phyloP scores from a whole-genome alignment of 148 eudicot species.

The Pouteria glomerata region DNA sequence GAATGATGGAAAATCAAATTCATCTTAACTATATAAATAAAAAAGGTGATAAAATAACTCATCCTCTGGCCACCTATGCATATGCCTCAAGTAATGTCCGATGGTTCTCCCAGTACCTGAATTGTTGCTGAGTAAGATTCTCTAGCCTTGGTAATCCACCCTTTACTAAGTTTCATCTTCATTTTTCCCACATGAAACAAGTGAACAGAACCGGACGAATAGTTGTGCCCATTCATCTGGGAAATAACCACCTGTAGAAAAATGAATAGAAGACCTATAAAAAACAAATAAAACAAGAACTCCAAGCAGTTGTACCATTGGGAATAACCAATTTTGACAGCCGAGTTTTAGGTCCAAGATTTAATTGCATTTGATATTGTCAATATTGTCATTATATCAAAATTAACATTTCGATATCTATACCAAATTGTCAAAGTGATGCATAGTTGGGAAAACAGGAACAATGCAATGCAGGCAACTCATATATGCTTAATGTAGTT shows the following conservation, averaged over 20 bases:
- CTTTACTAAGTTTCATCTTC: slow-evolving; percentile 78
- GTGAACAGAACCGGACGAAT: slow-evolving; percentile 84
- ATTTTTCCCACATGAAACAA: slow-evolving; percentile 76
- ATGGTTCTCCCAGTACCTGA: slow-evolving; percentile 52
- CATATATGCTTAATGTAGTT: too few species aligned
- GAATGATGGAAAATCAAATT: neutral
- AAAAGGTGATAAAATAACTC: neutral
- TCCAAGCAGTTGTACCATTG: neutral
- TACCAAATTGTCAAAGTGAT: too few species aligned
- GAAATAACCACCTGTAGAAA: slow-evolving; percentile 73
- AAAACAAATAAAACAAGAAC: slow-evolving; percentile 1
- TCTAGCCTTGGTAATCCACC: slow-evolving; percentile 92
- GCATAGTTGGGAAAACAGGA: too few species aligned
- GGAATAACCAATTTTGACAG: neutral
- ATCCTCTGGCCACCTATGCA: neutral
- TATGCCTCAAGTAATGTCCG: neutral
- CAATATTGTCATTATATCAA: neutral
- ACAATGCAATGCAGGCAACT: too few species aligned
- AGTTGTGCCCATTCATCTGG: slow-evolving; percentile 87
- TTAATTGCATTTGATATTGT: neutral
- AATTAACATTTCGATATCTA: neutral
- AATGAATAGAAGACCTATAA: neutral
- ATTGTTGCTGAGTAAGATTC: slow-evolving; percentile 78
- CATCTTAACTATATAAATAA: neutral
- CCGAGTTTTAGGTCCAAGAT: neutral